Conservation (phyloP, 2,329 filamentous ascomycete genomes). For the Endothia cerciana region DNA sequence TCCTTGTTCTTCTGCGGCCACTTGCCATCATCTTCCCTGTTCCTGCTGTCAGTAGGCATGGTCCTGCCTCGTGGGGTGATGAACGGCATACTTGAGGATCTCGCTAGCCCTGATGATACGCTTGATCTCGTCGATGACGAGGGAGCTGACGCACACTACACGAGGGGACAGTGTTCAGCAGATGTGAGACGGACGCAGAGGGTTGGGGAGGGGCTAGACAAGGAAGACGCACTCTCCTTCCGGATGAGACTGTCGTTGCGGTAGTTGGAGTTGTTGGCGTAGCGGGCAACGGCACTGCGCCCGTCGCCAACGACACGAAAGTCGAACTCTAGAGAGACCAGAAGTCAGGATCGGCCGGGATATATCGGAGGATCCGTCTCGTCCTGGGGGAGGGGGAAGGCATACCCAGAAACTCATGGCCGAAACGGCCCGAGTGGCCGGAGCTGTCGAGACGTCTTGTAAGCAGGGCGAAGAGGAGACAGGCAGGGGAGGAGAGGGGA, state of each 20-base stretch:
- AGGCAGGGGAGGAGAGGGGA: constrained; percentile 4
- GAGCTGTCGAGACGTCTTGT: constrained; percentile 63
- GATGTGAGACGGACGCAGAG: background rate
- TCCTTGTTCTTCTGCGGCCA: constrained; percentile 99
- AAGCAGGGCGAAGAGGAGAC: background rate
- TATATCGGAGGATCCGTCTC: background rate
- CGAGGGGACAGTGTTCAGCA: background rate
- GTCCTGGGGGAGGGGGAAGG: constrained; percentile 17
- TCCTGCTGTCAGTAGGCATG: constrained; percentile 3
- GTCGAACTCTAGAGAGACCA: constrained; percentile 77
- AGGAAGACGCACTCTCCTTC: constrained; percentile 84
- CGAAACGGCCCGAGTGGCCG: constrained; percentile 94
- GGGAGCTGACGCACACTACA: constrained; percentile 91
- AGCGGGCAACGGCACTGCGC: constrained; percentile 88
- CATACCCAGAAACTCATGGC: constrained; percentile 94
- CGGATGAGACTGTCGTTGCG: constrained; percentile 97
- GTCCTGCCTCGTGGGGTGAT: background rate
- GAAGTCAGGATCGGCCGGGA: constrained; percentile 28
- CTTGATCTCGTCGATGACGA: constrained; percentile 92
- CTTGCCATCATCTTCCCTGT: constrained; percentile 93
- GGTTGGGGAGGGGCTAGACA: too few species aligned
- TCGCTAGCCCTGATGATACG: constrained; percentile 96
- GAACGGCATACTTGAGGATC: constrained; percentile 83
- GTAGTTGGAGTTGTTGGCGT: constrained; percentile 99
- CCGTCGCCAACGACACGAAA: constrained; percentile 92